Evolutionary conservation across 306 rosid species (phyloP), one percentile per base, ranked within the genome.

Genomic region (Pterocarpus santalinus): DNA sequence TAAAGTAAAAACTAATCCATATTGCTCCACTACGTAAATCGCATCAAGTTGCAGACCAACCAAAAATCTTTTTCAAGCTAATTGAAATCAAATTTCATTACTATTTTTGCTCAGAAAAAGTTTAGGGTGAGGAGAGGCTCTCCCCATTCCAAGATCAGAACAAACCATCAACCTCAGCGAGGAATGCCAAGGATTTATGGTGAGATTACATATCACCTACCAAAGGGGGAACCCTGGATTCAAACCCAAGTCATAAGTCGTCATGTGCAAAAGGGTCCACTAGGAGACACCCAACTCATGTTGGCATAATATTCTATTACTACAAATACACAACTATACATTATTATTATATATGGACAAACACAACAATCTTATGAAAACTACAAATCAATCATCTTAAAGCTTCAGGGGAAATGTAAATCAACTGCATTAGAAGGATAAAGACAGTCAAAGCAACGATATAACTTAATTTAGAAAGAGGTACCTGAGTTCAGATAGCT

Each of bases 401-500:
- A 47, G 53, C 10, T 47, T 47, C 53, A 47, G 4, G 53, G 53
- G 53, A 47, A 9, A 47, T 47, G n/a, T 47, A 47, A 47, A 47
- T 47, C 53, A 47, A 47, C 15, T 6, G 47, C 8, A 16, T 11
- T 68, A 52, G 58, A 75, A 79, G 63, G 64, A 62, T 13, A 71
- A 70, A 43, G 76, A 44, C 49, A 72, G 58, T 36, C 22, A 17
- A 79, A 44, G 56, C 46, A 84, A 52, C 43, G 28, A 58, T 65
- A 63, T 28, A 81, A 79, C 47, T 47, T 65, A 71, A 36, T 61
- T 65, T 56, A 72, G 62, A 80, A 76, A 68, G 65, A 67, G 28
- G 53, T 89, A 95, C 99, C 99, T 34, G 98, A 95, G 79, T 87
- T 84, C 39, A 95, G 91, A 91, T 93, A 95, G 86, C 94, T 65